Conservation (phyloP, 768 basidiomycete genomes). For the Tephrocybe sp. region DNA sequence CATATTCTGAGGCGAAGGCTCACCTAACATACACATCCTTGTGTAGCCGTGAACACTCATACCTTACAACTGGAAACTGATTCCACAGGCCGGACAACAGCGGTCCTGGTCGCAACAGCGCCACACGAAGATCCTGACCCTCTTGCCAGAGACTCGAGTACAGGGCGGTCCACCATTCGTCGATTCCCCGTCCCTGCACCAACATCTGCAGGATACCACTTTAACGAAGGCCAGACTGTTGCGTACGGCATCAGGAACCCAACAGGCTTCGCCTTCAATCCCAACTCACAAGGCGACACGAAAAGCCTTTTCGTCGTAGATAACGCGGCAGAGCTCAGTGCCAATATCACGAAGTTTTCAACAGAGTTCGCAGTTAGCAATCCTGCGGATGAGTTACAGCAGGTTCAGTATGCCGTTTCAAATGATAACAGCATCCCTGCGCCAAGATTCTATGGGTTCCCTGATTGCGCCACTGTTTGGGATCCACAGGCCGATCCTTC, state of each 20-base stretch:
- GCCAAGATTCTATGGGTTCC: slow-evolving; percentile 35
- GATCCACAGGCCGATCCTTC: slow-evolving; percentile 37
- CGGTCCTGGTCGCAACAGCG: slow-evolving; percentile 34
- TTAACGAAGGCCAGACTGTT: slow-evolving; percentile 30
- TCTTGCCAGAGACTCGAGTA: slow-evolving; percentile 37
- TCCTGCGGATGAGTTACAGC: slow-evolving; percentile 35
- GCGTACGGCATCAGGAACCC: slow-evolving; percentile 44
- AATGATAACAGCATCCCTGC: background rate
- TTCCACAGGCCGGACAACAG: slow-evolving; percentile 11
- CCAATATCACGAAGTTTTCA: slow-evolving; percentile 32
- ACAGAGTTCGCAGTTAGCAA: slow-evolving; percentile 40
- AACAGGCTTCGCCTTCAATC: slow-evolving; percentile 35
- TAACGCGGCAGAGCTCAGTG: slow-evolving; percentile 41
- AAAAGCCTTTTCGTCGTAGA: slow-evolving; percentile 33
- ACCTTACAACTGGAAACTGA: slow-evolving; percentile 32
- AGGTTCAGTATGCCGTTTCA: background rate
- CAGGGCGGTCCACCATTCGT: slow-evolving; percentile 40
- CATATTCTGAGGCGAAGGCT: background rate
- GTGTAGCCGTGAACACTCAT: slow-evolving; percentile 39
- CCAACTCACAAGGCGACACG: slow-evolving; percentile 1
- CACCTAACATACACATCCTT: background rate
- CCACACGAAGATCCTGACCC: slow-evolving; percentile 37
- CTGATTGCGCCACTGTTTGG: slow-evolving; percentile 43
- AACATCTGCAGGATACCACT: slow-evolving; percentile 8
- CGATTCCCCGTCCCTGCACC: slow-evolving; percentile 23